These are phyloP conservation scores for Rhodomyrtus tomentosa DNA, from an alignment of 345 rosid genomes.

Conservation along the genomic window DNA sequence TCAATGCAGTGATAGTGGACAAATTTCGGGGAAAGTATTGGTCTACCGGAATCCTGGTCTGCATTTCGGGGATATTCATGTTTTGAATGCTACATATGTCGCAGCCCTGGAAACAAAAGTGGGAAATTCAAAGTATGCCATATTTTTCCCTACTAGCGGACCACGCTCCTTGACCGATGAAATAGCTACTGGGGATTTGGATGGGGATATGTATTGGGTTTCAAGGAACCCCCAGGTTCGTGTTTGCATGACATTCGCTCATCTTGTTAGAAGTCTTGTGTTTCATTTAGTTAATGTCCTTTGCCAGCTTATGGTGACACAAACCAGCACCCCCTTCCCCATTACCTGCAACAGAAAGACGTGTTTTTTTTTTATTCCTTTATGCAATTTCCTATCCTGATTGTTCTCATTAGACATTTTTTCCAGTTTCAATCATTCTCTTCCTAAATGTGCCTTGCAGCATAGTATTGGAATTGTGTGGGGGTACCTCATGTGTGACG, in stretches of 20 bases:
- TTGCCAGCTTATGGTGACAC: neutral
- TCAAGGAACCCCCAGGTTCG: constrained; percentile 64
- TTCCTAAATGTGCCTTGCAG: neutral
- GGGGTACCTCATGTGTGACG: too few relatives aligned
- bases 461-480: neutral
- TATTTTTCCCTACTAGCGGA: constrained; percentile 56
- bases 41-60: constrained; percentile 77
- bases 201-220: constrained; percentile 67
- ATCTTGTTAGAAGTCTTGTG: neutral
- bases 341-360: neutral
- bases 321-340: neutral
- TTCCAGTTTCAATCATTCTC: neutral
- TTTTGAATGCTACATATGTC: constrained; percentile 49
- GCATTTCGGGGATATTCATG: constrained; percentile 78
- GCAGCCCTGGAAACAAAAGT: constrained; percentile 33
- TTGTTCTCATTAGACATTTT: neutral
- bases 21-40: constrained; percentile 57
- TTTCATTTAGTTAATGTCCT: neutral
- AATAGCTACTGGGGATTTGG: constrained; percentile 72
- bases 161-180: constrained; percentile 68
- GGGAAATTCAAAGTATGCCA: constrained; percentile 67
- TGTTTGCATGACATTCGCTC: neutral
- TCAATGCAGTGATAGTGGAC: constrained; percentile 47
- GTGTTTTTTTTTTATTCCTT: neutral
- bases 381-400: neutral